Evolutionary conservation across 2,329 filamentous ascomycete species (phyloP), one percentile per base, ranked within the genome.

Genomic region (Xylaria sp.): DNA sequence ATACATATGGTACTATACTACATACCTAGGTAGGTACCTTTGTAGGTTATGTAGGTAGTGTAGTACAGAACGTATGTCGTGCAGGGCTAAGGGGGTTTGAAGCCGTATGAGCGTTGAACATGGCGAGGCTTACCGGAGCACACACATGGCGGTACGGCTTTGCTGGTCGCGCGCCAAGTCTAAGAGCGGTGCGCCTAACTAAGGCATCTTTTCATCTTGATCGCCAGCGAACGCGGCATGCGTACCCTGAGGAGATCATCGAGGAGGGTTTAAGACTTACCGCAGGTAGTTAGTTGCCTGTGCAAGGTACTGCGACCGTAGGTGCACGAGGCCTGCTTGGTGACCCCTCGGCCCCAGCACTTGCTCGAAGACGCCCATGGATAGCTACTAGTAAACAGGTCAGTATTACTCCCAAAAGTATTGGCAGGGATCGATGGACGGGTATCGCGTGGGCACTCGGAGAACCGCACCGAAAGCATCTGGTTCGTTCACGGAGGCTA

Each of bases 241-340:
- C 13, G 18, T 28, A 28, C 10, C 20, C 50, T 55, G 60, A n/a
- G 54, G 18, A 46, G 59, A 67, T 67, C 65, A 55, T 58, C 12
- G 23, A 55, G 57, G 41, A 25, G 18, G 13, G 46, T 56, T 57
- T 39, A 57, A 62, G 79, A 80, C 78, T 72, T 57, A 41, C 68
- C 61, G 65, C 39, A 39, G 34, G n/a, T 39, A 25, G 28, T 28
- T 39, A 13, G 52, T n/a, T 34, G n/a, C 12, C 15, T 18, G 23
- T 54, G 28, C 51, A 34, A 28, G 51, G 51, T 31, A 31, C 37
- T 25, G 23, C 8, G 54, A 18, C 20, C 15, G 15, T 25, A 31
- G 37, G 25, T 44, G 25, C 34, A 28, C 23, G 37, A 18, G 23
- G 34, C 18, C 31, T 56, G 51, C 25, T 54, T 28, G 25, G 31